Evolutionary conservation across 2,329 filamentous ascomycete genomes (phyloP).

Genomic region (Talaromyces sp.): DNA sequence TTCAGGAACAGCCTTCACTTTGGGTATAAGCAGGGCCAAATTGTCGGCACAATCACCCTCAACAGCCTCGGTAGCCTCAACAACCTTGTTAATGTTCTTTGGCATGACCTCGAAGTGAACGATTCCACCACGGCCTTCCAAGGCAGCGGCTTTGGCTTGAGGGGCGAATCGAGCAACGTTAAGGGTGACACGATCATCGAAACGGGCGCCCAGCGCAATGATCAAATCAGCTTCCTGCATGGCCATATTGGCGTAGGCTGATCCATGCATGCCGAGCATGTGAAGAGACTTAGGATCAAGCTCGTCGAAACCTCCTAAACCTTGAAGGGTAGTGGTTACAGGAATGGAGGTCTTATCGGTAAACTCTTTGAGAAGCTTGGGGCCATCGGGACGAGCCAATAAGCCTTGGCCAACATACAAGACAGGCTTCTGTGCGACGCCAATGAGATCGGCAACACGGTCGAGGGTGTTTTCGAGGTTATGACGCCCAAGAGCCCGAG

Average conservation of each 20-base stretch:
- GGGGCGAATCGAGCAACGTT: constrained; percentile 85
- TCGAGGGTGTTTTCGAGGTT: constrained; percentile 71
- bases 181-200: constrained; percentile 91
- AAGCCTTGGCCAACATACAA: constrained; percentile 94
- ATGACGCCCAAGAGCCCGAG: constrained; percentile 67
- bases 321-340: constrained; percentile 93
- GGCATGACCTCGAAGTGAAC: constrained; percentile 98
- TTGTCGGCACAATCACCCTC: constrained; percentile 88
- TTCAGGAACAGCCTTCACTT: constrained; percentile 61
- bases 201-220: constrained; percentile 87
- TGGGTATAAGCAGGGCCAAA: constrained; percentile 69
- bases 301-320: constrained; percentile 88
- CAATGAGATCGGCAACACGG: constrained; percentile 78
- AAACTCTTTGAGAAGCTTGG: constrained; percentile 76
- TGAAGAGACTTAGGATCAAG: constrained; percentile 90
- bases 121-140: constrained; percentile 85
- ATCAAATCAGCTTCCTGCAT: constrained; percentile 97
- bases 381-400: constrained; percentile 73
- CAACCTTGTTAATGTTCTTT: constrained; percentile 99
- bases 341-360: constrained; percentile 87
- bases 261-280: constrained; percentile 98
- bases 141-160: constrained; percentile 76
- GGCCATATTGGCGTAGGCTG: constrained; percentile 95
- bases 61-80: constrained; percentile 91
- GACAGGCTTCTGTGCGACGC: constrained; percentile 86